A percentile compares a stretch with the other conserved stretches of the same genome.
Conservation (phyloP, 345 rosid genomes). For the Corymbia maculata region DNA sequence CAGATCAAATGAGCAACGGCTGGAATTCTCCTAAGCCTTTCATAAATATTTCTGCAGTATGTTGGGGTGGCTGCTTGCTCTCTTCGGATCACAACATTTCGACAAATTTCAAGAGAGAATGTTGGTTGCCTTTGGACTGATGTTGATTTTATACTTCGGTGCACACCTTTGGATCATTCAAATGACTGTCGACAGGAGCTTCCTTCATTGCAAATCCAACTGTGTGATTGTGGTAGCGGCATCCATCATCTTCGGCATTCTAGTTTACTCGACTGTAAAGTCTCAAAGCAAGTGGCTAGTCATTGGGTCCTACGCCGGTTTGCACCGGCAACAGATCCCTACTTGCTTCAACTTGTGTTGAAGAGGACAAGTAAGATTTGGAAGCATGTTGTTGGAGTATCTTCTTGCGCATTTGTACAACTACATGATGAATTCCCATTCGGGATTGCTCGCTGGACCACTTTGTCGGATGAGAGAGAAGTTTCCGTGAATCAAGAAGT, state of each 20-base stretch:
- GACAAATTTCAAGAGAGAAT: neutral
- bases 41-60: neutral
- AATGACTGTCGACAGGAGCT: neutral
- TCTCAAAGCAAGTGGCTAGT: too few relatives aligned
- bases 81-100: neutral
- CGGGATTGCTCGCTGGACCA: too few relatives aligned
- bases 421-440: too few relatives aligned
- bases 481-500: rapidly evolving
- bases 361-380: too few relatives aligned
- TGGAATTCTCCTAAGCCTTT: neutral
- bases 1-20: neutral
- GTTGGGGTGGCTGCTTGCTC: neutral
- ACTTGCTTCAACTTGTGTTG: too few relatives aligned
- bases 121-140: neutral
- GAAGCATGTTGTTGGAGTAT: too few relatives aligned
- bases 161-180: neutral
- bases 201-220: neutral
- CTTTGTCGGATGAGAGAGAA: neutral
- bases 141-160: neutral
- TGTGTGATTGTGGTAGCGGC: too few relatives aligned
- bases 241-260: too few relatives aligned
- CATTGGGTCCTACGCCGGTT: too few relatives aligned
- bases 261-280: too few relatives aligned
- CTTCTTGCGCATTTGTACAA: too few relatives aligned
- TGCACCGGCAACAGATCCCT: too few relatives aligned